Base-by-base conservation (phyloP, 345 rosid species). In the Eutrema japonicum region DNA sequence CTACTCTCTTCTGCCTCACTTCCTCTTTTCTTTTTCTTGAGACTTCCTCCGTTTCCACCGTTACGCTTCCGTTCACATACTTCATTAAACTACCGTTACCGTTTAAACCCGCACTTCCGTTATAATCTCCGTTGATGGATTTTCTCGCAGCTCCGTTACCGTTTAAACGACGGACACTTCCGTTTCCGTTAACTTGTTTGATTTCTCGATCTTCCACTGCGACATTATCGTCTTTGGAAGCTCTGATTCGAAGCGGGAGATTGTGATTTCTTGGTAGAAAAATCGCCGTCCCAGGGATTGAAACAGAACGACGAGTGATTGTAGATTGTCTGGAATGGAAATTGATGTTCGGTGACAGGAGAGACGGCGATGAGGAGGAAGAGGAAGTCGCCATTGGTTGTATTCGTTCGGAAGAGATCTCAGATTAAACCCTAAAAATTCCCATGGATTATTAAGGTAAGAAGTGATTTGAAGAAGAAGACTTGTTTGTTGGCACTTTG, bases 1-100 rank as follows among this genome's bases (percentile, higher is more conserved):
- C 99, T 10, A 95, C 85, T 71, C 96, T 86, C 87, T 80, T 92
- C 83, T 86, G 83, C 89, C 97, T 86, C 50, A 72, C 84, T 66
- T 81, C 92, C 78, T 94, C 97, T 62, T 47, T 48, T 71, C 59
- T 72, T 80, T 35, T 56, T 66, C 71, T 41, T 49, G 54, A 54
- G 22, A 49, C 76, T 54, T 63, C 65, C 56, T 65, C 77, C 33
- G 55, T 77, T 37, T 70, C 78, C 41, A 68, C 76, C 74, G 58
- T 71, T 32, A 58, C 75, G 41, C 30, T 45, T 46, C 64, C 78
- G 50, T 86, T 87, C 52, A 70, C 88, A 71, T 88, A 87, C 86
- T 83, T 86, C 75, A 71, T 81, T 82, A 88, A 80, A 74, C 88
- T 84, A 55, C 92, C 93, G 77, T 86, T 85, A 37, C 81, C 74